Conservation (phyloP, 768 basidiomycete species). For the Lyophyllum decastes region DNA sequence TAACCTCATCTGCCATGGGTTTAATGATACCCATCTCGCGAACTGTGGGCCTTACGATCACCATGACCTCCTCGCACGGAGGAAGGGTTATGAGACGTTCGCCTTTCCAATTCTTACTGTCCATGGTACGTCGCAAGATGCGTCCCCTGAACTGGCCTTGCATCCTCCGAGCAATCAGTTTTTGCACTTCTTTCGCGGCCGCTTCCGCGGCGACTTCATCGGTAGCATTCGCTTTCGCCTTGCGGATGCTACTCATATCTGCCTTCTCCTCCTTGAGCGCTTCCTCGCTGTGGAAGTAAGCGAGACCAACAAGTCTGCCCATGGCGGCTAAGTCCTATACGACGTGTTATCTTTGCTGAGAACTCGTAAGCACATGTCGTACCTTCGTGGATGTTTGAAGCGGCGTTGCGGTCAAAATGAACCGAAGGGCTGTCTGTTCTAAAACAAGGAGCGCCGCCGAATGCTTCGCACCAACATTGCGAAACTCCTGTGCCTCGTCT, state of each 20-base stretch:
- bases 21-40: background rate
- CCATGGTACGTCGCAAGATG: background rate
- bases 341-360: background rate
- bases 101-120: background rate
- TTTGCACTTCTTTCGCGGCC: background rate
- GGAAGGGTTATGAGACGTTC: background rate
- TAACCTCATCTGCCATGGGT: constrained; percentile 14
- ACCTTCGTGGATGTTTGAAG: constrained; percentile 26
- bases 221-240: background rate
- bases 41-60: background rate
- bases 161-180: background rate
- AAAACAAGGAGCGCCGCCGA: constrained; percentile 10
- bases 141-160: background rate
- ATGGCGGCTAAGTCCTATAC: background rate
- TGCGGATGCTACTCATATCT: background rate
- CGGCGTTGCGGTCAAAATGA: constrained; percentile 25
- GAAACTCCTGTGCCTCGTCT: constrained; percentile 25
- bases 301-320: background rate
- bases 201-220: background rate
- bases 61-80: background rate
- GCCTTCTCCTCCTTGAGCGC: background rate
- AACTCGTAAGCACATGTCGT: background rate
- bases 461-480: constrained; percentile 18
- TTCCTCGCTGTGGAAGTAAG: background rate
- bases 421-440: constrained; percentile 3